phyloP scores from a whole-genome alignment of 805 yeast genomes.

The Metschnikowia continentalis region DNA sequence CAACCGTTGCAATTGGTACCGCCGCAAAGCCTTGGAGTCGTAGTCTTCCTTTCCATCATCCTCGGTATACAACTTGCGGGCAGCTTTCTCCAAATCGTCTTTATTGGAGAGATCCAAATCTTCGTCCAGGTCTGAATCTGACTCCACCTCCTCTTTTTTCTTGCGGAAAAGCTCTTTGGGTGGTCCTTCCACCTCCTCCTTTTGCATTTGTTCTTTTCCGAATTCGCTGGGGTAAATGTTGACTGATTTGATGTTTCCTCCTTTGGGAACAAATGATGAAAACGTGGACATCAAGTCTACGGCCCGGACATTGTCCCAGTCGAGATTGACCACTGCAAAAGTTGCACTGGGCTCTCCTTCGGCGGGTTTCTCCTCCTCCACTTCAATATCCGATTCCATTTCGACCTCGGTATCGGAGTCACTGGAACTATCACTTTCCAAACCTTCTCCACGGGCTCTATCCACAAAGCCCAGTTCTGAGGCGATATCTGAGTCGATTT shows the following conservation, averaged over 20 bases:
- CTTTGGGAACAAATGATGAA: constrained; percentile 74
- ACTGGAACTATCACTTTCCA: constrained; percentile 24
- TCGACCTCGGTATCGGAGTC: constrained; percentile 45
- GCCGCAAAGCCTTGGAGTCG: constrained; percentile 76
- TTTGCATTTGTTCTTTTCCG: constrained; percentile 87
- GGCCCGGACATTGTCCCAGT: constrained; percentile 94
- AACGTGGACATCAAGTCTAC: constrained; percentile 87
- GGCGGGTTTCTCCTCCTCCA: constrained; percentile 61
- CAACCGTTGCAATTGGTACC: constrained; percentile 87
- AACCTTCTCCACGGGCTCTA: constrained; percentile 65
- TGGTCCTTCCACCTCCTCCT: constrained; percentile 90
- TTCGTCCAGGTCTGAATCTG: constrained; percentile 31
- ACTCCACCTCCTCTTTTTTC: constrained; percentile 19
- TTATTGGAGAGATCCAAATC: constrained; percentile 46
- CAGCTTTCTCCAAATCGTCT: constrained; percentile 51
- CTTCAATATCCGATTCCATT: constrained; percentile 52
- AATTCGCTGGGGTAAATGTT: constrained; percentile 82
- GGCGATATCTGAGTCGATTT: neutral
- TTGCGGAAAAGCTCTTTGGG: constrained; percentile 71
- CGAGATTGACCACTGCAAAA: constrained; percentile 91
- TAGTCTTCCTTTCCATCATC: constrained; percentile 81
- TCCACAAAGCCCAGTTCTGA: constrained; percentile 30
- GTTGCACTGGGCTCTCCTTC: constrained; percentile 80
- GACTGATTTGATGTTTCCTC: constrained; percentile 65
- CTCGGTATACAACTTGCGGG: constrained; percentile 72